These are phyloP conservation scores for Metahyphopichia silvanorum DNA, from an alignment of 805 yeast genomes.

Conservation along the genomic window DNA sequence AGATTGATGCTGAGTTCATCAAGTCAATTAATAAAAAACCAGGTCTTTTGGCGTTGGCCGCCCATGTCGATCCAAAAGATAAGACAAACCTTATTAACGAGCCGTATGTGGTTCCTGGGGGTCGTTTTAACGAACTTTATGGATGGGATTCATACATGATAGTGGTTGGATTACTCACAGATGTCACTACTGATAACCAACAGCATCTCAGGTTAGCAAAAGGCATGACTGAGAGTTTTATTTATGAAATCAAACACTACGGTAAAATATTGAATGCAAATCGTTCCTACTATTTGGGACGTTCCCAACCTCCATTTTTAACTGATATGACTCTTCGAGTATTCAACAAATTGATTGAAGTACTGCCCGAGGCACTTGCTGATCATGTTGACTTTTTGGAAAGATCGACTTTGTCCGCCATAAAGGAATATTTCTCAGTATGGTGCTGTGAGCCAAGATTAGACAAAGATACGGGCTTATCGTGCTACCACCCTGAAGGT, in stretches of 20 bases:
- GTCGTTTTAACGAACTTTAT: conserved; percentile 91
- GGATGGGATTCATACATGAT: conserved; percentile 99
- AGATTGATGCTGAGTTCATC: conserved; percentile 74
- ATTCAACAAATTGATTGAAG: conserved; percentile 53
- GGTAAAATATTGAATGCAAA: conserved; percentile 94
- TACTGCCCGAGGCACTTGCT: conserved; percentile 29
- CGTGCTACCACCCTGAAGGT: conserved; percentile 89
- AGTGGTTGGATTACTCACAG: conserved; percentile 73
- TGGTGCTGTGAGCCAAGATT: conserved; percentile 78
- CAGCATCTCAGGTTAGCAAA: conserved; percentile 66
- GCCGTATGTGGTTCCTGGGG: conserved; percentile 96
- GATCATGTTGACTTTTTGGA: conserved; percentile 58
- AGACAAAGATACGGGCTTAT: conserved; percentile 72
- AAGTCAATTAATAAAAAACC: conserved; percentile 77
- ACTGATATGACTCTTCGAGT: conserved; percentile 86
- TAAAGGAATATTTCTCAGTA: conserved; percentile 76
- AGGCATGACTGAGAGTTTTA: conserved; percentile 90
- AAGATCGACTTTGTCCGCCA: conserved; percentile 72
- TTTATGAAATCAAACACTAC: conserved; percentile 84
- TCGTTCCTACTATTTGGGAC: conserved; percentile 81
- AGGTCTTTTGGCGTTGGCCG: conserved; percentile 80
- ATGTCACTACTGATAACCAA: conserved; percentile 31
- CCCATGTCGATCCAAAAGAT: conserved; percentile 55
- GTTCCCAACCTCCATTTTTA: conserved; percentile 96
- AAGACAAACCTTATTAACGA: conserved; percentile 54